Conservation (phyloP, 768 basidiomycete genomes). For the Leucogyrophana mollusca region DNA sequence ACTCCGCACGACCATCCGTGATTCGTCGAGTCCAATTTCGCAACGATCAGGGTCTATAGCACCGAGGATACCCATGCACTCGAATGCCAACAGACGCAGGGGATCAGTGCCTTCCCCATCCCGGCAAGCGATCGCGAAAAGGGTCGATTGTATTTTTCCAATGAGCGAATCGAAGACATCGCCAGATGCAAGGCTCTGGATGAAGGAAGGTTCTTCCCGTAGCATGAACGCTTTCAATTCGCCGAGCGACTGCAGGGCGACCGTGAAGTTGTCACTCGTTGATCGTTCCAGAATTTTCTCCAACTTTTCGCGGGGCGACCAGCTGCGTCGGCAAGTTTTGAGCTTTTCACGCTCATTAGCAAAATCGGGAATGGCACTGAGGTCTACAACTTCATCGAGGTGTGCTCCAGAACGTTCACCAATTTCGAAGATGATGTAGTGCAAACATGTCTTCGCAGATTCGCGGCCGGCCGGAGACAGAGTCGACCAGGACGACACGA, state of each 20-base stretch:
- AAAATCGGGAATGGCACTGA: constrained; percentile 71
- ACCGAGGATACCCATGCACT: constrained; percentile 89
- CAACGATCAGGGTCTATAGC: constrained; percentile 95
- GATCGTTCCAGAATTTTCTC: constrained; percentile 70
- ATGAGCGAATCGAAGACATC: constrained; percentile 83
- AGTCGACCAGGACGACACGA: constrained; percentile 73
- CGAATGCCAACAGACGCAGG: constrained; percentile 71
- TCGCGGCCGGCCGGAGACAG: constrained; percentile 53
- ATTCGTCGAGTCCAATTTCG: constrained; percentile 57
- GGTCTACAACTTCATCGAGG: constrained; percentile 78
- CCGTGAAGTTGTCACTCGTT: constrained; percentile 75
- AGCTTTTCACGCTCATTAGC: constrained; percentile 41
- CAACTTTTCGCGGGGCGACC: constrained; percentile 55
- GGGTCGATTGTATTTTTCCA: constrained; percentile 60
- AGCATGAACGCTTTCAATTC: constrained; percentile 74
- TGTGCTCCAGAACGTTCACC: constrained; percentile 51
- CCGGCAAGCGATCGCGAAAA: constrained; percentile 70
- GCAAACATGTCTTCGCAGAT: constrained; percentile 58
- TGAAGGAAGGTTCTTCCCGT: constrained; percentile 45
- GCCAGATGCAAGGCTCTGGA: constrained; percentile 69
- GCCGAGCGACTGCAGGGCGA: constrained; percentile 67
- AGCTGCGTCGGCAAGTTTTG: constrained; percentile 42
- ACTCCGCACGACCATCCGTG: constrained; percentile 68
- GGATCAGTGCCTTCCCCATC: constrained; percentile 76
- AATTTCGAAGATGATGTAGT: constrained; percentile 67